phyloP scores from a whole-genome alignment of 1,284 basidiomycete genomes.

The Serendipita sp. region DNA sequence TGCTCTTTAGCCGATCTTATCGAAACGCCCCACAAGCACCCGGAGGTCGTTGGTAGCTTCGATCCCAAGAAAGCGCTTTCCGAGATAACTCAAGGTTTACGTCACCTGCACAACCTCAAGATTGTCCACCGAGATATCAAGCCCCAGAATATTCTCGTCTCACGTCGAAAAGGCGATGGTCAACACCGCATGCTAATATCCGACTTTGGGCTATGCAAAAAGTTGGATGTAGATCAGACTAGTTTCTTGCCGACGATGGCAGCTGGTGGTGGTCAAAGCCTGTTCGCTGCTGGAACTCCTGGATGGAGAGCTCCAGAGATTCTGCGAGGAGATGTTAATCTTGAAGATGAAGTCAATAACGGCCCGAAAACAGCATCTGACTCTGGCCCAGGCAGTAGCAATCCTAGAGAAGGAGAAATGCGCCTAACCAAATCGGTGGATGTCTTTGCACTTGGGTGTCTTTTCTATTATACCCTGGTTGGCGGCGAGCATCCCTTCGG shows the following conservation, averaged over 20 bases:
- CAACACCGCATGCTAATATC: conserved; percentile 82
- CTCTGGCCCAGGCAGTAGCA: conserved; percentile 10
- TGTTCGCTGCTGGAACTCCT: conserved; percentile 78
- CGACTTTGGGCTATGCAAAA: conserved; percentile 89
- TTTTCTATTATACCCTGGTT: conserved; percentile 85
- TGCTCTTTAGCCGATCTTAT: conserved; percentile 88
- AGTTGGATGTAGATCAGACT: conserved; percentile 83
- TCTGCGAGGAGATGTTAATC: conserved; percentile 75
- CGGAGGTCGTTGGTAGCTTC: conserved; percentile 52
- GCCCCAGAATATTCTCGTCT: conserved; percentile 95
- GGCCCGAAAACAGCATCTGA: conserved; percentile 31
- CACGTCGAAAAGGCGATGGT: conserved; percentile 41
- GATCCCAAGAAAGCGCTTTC: conserved; percentile 78
- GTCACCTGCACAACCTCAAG: conserved; percentile 87
- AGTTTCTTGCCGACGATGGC: conserved; percentile 68
- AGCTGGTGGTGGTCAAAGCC: conserved; percentile 33
- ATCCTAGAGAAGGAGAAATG: conserved; percentile 31
- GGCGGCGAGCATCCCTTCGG: conserved; percentile 84
- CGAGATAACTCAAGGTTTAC: conserved; percentile 79
- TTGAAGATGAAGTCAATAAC: conserved; percentile 61
- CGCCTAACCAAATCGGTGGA: conserved; percentile 85
- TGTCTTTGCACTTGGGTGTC: conserved; percentile 83
- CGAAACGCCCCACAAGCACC: conserved; percentile 63
- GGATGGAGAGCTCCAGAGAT: conserved; percentile 95
- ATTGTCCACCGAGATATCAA: conserved; percentile 98